Evolutionary conservation across 1,284 basidiomycete species (phyloP).

Genomic region (Paramarasmius palmivorus): DNA sequence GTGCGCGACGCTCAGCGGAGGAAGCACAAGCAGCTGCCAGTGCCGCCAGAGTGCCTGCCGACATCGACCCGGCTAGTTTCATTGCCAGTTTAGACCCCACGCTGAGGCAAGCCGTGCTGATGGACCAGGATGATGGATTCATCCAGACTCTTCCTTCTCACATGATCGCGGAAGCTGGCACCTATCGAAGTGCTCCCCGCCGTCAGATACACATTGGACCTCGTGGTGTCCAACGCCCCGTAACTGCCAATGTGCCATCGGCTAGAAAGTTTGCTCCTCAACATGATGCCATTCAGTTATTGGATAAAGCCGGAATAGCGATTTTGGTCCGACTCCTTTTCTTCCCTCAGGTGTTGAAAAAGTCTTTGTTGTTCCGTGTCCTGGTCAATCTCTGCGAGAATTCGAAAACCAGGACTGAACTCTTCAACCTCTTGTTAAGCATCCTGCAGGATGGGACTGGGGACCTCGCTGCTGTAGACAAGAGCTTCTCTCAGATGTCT

Average conservation of each 20-base stretch:
- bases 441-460: conserved; percentile 95
- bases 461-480: conserved; percentile 90
- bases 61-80: conserved; percentile 86
- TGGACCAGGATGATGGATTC: conserved; percentile 86
- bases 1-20: conserved; percentile 59
- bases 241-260: conserved; percentile 28
- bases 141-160: conserved; percentile 79
- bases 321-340: conserved; percentile 92
- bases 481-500: conserved; percentile 92
- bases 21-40: conserved; percentile 37
- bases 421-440: conserved; percentile 90
- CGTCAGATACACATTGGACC: conserved; percentile 39
- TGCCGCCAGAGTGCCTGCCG: conserved; percentile 52
- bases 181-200: conserved; percentile 55
- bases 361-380: conserved; percentile 86
- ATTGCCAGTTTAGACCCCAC: conserved; percentile 86
- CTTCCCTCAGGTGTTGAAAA: conserved; percentile 91
- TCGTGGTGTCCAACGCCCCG: conserved; percentile 34
- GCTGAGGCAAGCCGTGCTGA: conserved; percentile 82
- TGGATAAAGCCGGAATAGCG: conserved; percentile 91
- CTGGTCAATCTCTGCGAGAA: conserved; percentile 97
- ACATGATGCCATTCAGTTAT: conserved; percentile 90
- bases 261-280: conserved; percentile 52
- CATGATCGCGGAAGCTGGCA: conserved; percentile 80
- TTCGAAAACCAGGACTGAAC: conserved; percentile 85